These are phyloP conservation scores for Saccharomyces hybrid DNA, from an alignment of 1,139 yeast species.

Conservation along the genomic window DNA sequence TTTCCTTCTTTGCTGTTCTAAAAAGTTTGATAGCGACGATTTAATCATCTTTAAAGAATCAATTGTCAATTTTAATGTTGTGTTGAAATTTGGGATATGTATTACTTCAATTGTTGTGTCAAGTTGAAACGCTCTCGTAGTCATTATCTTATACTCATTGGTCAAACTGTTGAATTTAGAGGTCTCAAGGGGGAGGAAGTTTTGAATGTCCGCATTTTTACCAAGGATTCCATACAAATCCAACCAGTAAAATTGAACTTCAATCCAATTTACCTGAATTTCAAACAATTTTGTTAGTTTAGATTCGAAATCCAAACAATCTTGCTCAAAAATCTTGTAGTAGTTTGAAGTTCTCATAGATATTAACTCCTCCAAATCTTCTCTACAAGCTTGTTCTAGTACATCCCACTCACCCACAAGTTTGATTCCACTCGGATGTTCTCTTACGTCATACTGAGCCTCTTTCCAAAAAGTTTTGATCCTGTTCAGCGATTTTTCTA, in stretches of 20 bases:
- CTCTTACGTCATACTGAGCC: slow-evolving; percentile 46
- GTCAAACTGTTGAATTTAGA: slow-evolving; percentile 47
- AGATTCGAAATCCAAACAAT: slow-evolving; percentile 48
- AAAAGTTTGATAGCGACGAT: slow-evolving; percentile 64
- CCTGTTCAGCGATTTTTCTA: slow-evolving; percentile 48
- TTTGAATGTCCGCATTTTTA: slow-evolving; percentile 49
- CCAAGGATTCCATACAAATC: slow-evolving; percentile 76
- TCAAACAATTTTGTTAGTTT: slow-evolving; percentile 46
- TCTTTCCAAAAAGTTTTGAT: slow-evolving; percentile 46
- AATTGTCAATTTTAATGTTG: slow-evolving; percentile 43
- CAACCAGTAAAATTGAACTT: slow-evolving; percentile 84
- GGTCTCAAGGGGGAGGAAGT: slow-evolving; percentile 62
- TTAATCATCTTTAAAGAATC: slow-evolving; percentile 55
- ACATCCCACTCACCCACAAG: slow-evolving; percentile 65
- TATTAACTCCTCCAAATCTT: slow-evolving; percentile 52
- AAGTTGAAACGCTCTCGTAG: slow-evolving; percentile 43
- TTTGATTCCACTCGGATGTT: slow-evolving; percentile 45
- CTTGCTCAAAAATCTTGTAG: slow-evolving; percentile 55
- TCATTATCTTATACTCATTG: slow-evolving; percentile 2
- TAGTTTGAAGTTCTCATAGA: slow-evolving; percentile 72
- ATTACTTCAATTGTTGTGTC: slow-evolving; percentile 53
- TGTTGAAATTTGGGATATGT: slow-evolving; percentile 44
- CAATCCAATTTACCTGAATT: slow-evolving; percentile 67
- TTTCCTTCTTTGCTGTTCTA: slow-evolving; percentile 68
- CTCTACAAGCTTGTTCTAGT: slow-evolving; percentile 52